Evolutionary conservation across 164 flowering plant species (phyloP).

Genomic region (Magnolia sinica): DNA sequence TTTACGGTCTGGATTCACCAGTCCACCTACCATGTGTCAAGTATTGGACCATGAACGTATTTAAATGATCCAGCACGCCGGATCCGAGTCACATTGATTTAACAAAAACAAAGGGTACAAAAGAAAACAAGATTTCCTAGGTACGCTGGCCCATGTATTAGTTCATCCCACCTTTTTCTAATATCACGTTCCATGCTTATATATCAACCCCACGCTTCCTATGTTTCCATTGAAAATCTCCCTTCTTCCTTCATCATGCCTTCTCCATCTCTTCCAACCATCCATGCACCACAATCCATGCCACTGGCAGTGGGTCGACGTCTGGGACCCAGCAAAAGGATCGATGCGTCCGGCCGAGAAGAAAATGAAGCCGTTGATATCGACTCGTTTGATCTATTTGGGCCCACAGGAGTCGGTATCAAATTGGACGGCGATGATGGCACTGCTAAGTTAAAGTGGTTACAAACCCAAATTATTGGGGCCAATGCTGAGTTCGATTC

Average conservation of each 20-base stretch:
- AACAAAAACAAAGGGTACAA: too few relatives aligned
- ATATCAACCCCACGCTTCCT: neutral
- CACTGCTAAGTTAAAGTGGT: constrained; percentile 5
- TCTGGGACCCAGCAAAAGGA: neutral
- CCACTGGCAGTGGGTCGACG: neutral
- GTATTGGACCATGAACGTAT: too few relatives aligned
- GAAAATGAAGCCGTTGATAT: neutral
- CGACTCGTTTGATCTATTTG: neutral
- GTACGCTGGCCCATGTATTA: too few relatives aligned
- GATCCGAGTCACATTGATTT: too few relatives aligned
- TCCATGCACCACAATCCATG: neutral
- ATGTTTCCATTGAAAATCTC: neutral
- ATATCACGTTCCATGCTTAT: neutral
- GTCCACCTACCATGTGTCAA: too few relatives aligned
- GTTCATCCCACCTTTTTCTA: neutral
- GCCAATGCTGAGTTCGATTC: constrained; percentile 7
- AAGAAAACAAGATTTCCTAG: too few relatives aligned
- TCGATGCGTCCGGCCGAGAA: neutral
- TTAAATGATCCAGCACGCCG: too few relatives aligned
- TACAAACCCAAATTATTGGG: constrained; percentile 8
- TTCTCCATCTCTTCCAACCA: neutral
- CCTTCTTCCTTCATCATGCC: neutral
- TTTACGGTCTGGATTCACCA: too few relatives aligned
- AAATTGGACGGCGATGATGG: neutral
- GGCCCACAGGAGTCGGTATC: neutral